Evolutionary conservation across 805 yeast genomes (phyloP).

Genomic region (Metschnikowia anglica): DNA sequence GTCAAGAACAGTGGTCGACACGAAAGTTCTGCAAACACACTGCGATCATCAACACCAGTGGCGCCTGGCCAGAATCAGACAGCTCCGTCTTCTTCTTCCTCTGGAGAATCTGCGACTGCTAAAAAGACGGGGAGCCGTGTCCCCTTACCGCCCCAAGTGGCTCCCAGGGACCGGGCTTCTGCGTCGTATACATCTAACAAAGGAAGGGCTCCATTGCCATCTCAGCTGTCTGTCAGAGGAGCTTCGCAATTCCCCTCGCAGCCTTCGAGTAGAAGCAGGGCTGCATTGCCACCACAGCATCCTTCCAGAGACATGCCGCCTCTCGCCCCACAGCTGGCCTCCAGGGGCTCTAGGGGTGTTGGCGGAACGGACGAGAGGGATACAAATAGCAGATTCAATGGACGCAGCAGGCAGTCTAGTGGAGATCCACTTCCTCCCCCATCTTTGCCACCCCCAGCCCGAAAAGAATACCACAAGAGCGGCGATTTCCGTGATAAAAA

Average conservation of each 20-base stretch:
- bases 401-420: constrained; percentile 4
- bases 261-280: constrained; percentile 10
- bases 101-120: neutral
- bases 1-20: neutral
- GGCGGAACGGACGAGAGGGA: constrained; percentile 19
- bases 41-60: constrained; percentile 3
- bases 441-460: constrained; percentile 17
- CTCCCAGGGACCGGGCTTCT: constrained; percentile 6
- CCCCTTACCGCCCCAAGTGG: constrained; percentile 27
- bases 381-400: constrained; percentile 7
- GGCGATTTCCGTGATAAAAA: constrained; percentile 17
- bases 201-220: constrained; percentile 15
- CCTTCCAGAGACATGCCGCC: constrained; percentile 9
- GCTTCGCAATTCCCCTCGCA: neutral
- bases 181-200: neutral
- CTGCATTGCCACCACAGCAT: constrained; percentile 28
- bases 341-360: constrained; percentile 11
- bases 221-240: constrained; percentile 9
- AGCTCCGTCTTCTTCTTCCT: constrained; percentile 4
- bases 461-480: constrained; percentile 4
- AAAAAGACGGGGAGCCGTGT: constrained; percentile 12
- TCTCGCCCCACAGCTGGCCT: constrained; percentile 1
- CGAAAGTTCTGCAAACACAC: constrained; percentile 1
- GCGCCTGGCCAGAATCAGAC: neutral
- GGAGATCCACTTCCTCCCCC: constrained; percentile 21